Evolutionary conservation across 805 yeast species (phyloP).

Genomic region (Lipomyces kockii): DNA sequence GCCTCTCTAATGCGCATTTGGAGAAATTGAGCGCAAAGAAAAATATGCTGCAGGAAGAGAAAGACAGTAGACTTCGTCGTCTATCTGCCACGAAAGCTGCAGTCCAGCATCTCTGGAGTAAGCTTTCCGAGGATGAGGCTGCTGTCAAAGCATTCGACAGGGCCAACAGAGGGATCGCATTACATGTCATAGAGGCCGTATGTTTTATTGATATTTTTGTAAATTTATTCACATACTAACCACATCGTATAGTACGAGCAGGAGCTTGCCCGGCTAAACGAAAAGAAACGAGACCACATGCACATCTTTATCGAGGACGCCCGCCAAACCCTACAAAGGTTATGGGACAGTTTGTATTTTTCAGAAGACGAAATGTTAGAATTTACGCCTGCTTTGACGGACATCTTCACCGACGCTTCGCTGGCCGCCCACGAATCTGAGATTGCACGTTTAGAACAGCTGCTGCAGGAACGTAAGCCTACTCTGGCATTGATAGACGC

Average conservation of each 20-base stretch:
- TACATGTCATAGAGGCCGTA: constrained; percentile 34
- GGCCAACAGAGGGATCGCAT: constrained; percentile 46
- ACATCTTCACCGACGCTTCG: constrained; percentile 61
- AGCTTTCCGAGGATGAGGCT: constrained; percentile 55
- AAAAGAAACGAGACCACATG: constrained; percentile 65
- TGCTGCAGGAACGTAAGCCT: constrained; percentile 57
- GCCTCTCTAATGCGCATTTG: constrained; percentile 41
- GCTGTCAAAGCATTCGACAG: constrained; percentile 50
- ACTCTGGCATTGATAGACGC: constrained; percentile 61
- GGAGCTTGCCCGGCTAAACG: constrained; percentile 62
- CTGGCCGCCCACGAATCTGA: constrained; percentile 70
- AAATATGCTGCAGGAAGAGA: constrained; percentile 46
- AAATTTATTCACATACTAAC: constrained; percentile 39
- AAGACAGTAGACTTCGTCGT: constrained; percentile 43
- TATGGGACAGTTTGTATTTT: constrained; percentile 68
- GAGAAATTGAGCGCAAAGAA: constrained; percentile 38
- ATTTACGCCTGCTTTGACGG: constrained; percentile 54
- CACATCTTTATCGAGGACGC: constrained; percentile 69
- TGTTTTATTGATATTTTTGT: not conserved
- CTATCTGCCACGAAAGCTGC: constrained; percentile 46
- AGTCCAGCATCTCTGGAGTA: constrained; percentile 61
- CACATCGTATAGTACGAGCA: constrained; percentile 47
- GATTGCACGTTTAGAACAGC: constrained; percentile 55
- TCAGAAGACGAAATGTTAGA: constrained; percentile 55
- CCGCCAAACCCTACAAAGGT: constrained; percentile 59